Conservation (phyloP, 2,329 filamentous ascomycete genomes). For the Epichloe hybrida region DNA sequence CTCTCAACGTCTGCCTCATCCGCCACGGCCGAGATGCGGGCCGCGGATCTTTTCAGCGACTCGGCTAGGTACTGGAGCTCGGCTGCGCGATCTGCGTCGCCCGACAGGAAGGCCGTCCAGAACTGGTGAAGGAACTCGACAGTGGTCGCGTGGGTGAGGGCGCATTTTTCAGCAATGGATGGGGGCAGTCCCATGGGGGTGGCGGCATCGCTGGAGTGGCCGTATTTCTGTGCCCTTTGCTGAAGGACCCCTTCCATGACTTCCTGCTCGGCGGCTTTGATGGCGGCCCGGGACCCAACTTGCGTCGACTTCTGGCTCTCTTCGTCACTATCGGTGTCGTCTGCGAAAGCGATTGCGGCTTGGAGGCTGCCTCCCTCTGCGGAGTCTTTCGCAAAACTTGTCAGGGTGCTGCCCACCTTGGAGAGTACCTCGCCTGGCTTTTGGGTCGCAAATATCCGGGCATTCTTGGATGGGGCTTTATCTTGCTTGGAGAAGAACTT, state of each 20-base stretch:
- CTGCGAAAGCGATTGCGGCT: conserved; percentile 51
- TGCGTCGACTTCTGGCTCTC: conserved; percentile 39
- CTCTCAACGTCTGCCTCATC: conserved; percentile 66
- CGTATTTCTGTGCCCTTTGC: conserved; percentile 45
- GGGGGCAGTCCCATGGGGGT: conserved; percentile 40
- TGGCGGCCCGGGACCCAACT: conserved; percentile 56
- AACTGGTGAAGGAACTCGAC: conserved; percentile 96
- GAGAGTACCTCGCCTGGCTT: conserved; percentile 55
- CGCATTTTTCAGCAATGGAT: conserved; percentile 44
- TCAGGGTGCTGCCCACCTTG: conserved; percentile 49
- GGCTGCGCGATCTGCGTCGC: conserved; percentile 63
- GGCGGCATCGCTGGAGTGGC: conserved; percentile 31
- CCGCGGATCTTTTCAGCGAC: conserved; percentile 62
- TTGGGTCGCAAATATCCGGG: conserved; percentile 50
- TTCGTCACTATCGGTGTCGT: conserved; percentile 56
- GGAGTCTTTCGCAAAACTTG: conserved; percentile 32
- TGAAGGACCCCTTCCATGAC: conserved; percentile 52
- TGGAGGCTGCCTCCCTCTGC: conserved; percentile 46
- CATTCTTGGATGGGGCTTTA: conserved; percentile 30
- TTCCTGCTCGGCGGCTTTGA: conserved; percentile 50
- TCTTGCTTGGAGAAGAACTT: conserved; percentile 59
- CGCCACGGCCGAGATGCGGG: conserved; percentile 69
- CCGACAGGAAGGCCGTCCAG: conserved; percentile 84
- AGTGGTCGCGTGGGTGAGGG: conserved; percentile 75
- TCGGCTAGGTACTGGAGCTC: conserved; percentile 75